A percentile compares a stretch with the other conserved stretches of the same genome.
Conservation (phyloP, 83 land plant species). For the Picea engelmannii region DNA sequence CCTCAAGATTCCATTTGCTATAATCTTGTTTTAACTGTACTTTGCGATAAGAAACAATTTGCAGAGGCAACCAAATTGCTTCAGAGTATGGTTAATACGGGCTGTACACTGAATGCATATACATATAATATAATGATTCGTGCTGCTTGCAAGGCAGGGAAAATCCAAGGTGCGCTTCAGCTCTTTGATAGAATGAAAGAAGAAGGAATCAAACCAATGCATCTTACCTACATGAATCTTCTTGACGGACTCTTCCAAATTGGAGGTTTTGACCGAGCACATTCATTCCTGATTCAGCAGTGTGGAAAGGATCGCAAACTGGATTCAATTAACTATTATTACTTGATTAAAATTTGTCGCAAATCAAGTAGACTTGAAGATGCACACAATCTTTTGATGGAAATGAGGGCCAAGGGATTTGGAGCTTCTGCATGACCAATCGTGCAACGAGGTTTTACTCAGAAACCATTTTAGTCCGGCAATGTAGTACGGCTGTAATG, state of each 20-base stretch:
- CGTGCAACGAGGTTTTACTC: neutral
- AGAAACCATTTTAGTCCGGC: no score
- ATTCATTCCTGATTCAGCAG: neutral
- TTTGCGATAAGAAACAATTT: neutral
- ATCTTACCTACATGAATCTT: neutral
- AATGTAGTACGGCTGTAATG: neutral
- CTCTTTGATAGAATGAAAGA: slow-evolving; percentile 2
- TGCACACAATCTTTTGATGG: neutral
- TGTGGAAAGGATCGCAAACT: neutral
- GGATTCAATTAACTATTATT: neutral
- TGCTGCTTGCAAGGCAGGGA: slow-evolving; percentile 3
- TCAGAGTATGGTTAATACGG: neutral
- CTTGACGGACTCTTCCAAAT: neutral
- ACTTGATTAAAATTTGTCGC: neutral
- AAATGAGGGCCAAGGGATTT: neutral
- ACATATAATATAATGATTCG: slow-evolving; percentile 2
- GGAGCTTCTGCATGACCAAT: neutral
- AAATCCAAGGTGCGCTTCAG: neutral
- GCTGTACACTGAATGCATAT: neutral
- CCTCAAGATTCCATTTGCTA: neutral
- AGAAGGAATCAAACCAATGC: neutral
- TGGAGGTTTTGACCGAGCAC: slow-evolving; percentile 6
- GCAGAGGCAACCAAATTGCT: neutral
- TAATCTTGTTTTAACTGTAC: neutral
- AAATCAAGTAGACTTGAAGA: neutral